Percentiles rank a stretch among this genome's conserved stretches.
These are phyloP conservation scores for Seiridium unicorne DNA, from an alignment of 2,329 filamentous ascomycete species.

Conservation along the genomic window DNA sequence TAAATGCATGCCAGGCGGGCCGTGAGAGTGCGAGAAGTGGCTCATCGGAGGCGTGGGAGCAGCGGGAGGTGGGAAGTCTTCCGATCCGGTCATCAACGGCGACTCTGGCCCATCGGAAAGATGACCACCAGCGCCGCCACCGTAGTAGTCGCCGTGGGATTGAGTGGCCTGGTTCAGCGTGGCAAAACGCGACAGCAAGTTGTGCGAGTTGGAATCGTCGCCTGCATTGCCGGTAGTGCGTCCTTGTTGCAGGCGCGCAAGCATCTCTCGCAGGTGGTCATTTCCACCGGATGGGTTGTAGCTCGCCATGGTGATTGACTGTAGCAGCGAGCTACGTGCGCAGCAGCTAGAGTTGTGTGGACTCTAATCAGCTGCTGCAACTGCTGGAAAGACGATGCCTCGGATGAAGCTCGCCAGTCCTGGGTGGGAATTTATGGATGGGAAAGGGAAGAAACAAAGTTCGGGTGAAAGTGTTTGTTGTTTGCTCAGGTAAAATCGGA, in stretches of 20 bases:
- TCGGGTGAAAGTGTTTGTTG: neutral
- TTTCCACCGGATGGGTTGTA: slow-evolving; percentile 28
- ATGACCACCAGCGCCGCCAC: slow-evolving; percentile 24
- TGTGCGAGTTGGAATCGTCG: slow-evolving; percentile 11
- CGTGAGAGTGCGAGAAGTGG: slow-evolving; percentile 37
- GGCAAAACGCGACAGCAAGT: slow-evolving; percentile 29
- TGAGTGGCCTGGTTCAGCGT: slow-evolving; percentile 25
- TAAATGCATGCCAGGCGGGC: slow-evolving; percentile 37
- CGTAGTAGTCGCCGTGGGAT: slow-evolving; percentile 12
- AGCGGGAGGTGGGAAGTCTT: slow-evolving; percentile 37
- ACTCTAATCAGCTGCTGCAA: neutral
- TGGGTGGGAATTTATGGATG: neutral
- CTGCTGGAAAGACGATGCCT: neutral
- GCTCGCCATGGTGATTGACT: slow-evolving; percentile 30
- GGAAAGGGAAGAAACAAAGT: slow-evolving; percentile 8
- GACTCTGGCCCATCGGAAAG: slow-evolving; percentile 22
- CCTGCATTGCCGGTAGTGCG: slow-evolving; percentile 16
- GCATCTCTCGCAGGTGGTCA: slow-evolving; percentile 37
- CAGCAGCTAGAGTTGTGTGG: slow-evolving; percentile 4
- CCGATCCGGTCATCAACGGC: slow-evolving; percentile 21
- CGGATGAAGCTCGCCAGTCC: slow-evolving; percentile 1
- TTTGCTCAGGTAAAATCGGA: neutral
- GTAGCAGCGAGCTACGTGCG: slow-evolving; percentile 6
- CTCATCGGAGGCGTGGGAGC: slow-evolving; percentile 44
- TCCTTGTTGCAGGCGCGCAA: slow-evolving; percentile 33